These are phyloP conservation scores for Tarenaya hassleriana DNA, from an alignment of 345 rosid species.

Conservation along the genomic window DNA sequence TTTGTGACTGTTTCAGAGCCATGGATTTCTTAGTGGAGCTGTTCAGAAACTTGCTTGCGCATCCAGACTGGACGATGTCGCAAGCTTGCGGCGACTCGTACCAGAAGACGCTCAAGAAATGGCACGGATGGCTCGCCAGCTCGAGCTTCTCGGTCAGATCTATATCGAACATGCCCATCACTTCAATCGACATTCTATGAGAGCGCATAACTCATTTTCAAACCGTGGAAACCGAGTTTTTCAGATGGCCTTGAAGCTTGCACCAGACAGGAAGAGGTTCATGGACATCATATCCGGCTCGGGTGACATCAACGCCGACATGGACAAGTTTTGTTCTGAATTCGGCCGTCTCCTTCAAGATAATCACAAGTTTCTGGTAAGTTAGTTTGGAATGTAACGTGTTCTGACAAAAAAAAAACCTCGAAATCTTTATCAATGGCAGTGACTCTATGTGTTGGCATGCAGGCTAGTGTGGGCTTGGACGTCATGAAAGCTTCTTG, in stretches of 20 bases:
- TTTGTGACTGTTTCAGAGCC: constrained; percentile 48
- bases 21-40: constrained; percentile 94
- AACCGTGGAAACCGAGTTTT: constrained; percentile 7
- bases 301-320: constrained; percentile 70
- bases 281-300: constrained; percentile 79
- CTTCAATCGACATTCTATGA: constrained; percentile 1
- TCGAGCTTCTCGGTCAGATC: constrained; percentile 78
- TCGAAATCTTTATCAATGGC: no score
- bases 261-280: constrained; percentile 94
- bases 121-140: constrained; percentile 96
- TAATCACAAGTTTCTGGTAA: constrained; percentile 95
- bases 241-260: constrained; percentile 92
- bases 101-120: constrained; percentile 77
- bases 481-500: constrained; percentile 85
- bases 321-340: constrained; percentile 68
- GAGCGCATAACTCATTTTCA: constrained; percentile 13
- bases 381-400: background rate
- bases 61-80: constrained; percentile 87
- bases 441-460: no score
- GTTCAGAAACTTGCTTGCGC: constrained; percentile 71
- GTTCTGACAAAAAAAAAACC: no score
- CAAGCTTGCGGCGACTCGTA: constrained; percentile 84
- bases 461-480: constrained; percentile 84
- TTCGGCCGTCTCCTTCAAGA: constrained; percentile 75
- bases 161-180: constrained; percentile 6